Conservation (phyloP, 164 flowering plant genomes). For the Vitis rupestris region DNA sequence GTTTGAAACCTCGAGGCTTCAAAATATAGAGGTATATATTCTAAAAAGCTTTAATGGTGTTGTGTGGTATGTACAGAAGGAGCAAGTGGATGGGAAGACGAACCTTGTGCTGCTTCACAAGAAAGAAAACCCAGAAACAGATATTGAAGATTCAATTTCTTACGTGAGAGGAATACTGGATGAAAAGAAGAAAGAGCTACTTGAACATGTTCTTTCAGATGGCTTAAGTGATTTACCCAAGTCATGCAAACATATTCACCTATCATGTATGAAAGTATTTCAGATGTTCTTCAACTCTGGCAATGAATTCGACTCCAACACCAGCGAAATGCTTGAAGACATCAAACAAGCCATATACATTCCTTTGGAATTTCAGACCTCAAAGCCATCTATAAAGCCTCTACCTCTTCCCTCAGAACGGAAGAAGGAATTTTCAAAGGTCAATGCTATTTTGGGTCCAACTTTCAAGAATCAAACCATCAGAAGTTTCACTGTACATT, state of each 20-base stretch:
- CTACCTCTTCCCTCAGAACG: neutral
- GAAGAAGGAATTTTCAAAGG: neutral
- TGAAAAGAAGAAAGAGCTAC: conserved; percentile 26
- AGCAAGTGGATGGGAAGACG: conserved; percentile 33
- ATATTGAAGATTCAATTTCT: conserved; percentile 31
- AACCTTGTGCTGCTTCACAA: conserved; percentile 33
- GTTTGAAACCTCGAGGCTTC: no score
- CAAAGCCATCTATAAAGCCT: neutral
- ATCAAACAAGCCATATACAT: conserved; percentile 39
- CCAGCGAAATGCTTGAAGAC: conserved; percentile 18
- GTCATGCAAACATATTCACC: conserved; percentile 26
- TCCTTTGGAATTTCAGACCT: conserved; percentile 13
- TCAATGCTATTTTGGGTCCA: no score
- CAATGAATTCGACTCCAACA: conserved; percentile 32
- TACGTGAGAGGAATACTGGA: conserved; percentile 25
- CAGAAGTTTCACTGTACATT: no score
- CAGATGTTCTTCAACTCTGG: conserved; percentile 43
- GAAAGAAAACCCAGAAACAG: conserved; percentile 32
- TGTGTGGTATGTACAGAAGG: conserved; percentile 31
- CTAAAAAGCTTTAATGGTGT: no score
- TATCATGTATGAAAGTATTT: conserved; percentile 32
- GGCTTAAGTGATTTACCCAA: conserved; percentile 18
- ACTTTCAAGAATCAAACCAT: no score
- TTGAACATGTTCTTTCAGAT: conserved; percentile 35
- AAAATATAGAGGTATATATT: neutral